Base-by-base conservation (phyloP, 2,329 filamentous ascomycete species). In the Cordyceps sp. region DNA sequence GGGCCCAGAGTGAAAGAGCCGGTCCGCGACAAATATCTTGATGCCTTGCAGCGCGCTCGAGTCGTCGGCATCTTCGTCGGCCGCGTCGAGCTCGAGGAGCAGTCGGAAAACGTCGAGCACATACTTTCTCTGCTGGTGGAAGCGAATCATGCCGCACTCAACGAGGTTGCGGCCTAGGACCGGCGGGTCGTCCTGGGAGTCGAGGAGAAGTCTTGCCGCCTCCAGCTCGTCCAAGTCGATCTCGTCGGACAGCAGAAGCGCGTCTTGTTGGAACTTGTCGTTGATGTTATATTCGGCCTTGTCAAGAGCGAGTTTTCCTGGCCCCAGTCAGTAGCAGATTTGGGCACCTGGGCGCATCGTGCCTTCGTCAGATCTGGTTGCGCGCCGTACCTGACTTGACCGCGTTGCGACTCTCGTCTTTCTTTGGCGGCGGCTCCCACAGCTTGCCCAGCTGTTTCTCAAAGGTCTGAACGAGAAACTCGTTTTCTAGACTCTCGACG, bases 171-270 rank as follows among this genome's bases (percentile, higher is more conserved):
- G 73, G 37, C 83, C 83, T 5, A 85, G 62, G 13, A 70, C 62
- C 28, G 70, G 63, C 13, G 73, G 65, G 42, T 86, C 77, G 24
- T 73, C 67, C 48, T 82, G 70, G 14, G 81, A 75, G 34, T 78
- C 74, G 32, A 92, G 60, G 35, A 93, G 72, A 31, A 90, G 69
- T 42, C 69, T 67, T 9, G 84, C 81, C 14, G 88, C 79, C 44
- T 90, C 73, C 35, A 93, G 52, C 55, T 98, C 92, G 55, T 98
- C 86, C 32, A 98, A 64, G 45, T 93, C 77, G 38, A 94, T 64
- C 43, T 84, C 82, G 53, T 96, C 86, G 34, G 88, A 81, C 24
- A 98, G 64, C 44, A 83, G 72, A 21, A 93, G 64, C 17, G 76
- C 72, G 42, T 78, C 74, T 53, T 93, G 78, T 48, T 88, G 75